Evolutionary conservation across 306 rosid genomes (phyloP).

Genomic region (Cucumis melo): DNA sequence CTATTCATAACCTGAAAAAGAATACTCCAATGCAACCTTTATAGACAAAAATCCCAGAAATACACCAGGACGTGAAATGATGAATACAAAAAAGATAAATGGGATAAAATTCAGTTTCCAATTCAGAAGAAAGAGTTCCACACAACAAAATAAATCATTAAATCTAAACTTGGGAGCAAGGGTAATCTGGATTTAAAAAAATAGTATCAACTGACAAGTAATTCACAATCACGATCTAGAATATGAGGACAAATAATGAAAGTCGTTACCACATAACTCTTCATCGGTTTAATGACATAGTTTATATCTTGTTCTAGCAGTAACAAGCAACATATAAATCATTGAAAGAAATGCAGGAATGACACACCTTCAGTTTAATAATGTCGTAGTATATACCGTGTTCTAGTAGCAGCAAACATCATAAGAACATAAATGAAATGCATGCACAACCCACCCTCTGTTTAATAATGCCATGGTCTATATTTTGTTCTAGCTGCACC

Average conservation of each 20-base stretch:
- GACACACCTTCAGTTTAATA: not conserved
- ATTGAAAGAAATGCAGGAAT: not conserved
- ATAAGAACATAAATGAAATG: not conserved
- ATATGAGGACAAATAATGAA: not conserved
- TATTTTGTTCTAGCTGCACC: not conserved
- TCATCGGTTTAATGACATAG: not conserved
- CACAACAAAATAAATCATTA: not conserved
- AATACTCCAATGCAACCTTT: not conserved
- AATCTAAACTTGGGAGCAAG: not conserved
- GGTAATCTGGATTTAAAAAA: not conserved
- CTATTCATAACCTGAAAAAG: not conserved
- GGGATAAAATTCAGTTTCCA: not conserved
- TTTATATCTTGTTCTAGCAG: not conserved
- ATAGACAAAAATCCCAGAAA: not conserved
- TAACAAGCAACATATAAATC: not conserved
- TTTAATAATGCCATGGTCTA: not conserved
- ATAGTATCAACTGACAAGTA: not conserved
- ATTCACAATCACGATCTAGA: not conserved
- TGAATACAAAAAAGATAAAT: not conserved
- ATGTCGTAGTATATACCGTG: not conserved
- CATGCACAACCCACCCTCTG: not conserved
- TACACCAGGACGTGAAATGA: not conserved
- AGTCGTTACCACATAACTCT: not conserved
- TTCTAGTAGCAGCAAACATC: not conserved
- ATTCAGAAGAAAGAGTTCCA: not conserved